Percentiles rank a stretch among this genome's conserved stretches.
Evolutionary conservation across 192 early-diverging fungal species (phyloP).

Genomic region (Umbelopsis vinacea): DNA sequence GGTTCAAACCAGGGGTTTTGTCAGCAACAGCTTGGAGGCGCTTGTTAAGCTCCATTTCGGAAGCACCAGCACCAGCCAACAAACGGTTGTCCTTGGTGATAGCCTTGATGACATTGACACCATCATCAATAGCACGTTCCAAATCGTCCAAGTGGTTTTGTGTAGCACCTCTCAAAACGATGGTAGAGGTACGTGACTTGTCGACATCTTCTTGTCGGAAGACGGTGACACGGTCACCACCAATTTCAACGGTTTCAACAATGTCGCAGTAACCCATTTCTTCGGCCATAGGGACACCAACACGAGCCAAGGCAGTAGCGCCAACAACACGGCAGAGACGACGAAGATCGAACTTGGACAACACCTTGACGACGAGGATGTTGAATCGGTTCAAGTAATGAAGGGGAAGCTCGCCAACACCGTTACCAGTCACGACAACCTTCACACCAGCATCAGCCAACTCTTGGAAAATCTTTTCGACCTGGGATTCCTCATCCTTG

Average conservation of each 20-base stretch:
- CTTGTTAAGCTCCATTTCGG: constrained; percentile 91
- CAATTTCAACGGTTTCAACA: constrained; percentile 96
- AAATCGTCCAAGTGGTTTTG: constrained; percentile 95
- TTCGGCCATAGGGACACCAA: constrained; percentile 92
- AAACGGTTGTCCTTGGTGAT: constrained; percentile 83
- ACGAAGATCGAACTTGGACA: constrained; percentile 96
- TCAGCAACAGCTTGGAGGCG: constrained; percentile 79
- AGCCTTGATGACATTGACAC: constrained; percentile 96
- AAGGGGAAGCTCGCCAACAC: constrained; percentile 90
- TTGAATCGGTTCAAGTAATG: constrained; percentile 94
- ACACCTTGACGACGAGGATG: constrained; percentile 88
- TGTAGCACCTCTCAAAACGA: constrained; percentile 96
- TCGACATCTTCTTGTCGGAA: constrained; percentile 90
- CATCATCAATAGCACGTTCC: constrained; percentile 97
- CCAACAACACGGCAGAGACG: constrained; percentile 92
- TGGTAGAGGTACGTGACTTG: constrained; percentile 86
- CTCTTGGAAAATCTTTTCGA: constrained; percentile 87
- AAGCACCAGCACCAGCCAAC: constrained; percentile 91
- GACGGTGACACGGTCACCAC: constrained; percentile 96
- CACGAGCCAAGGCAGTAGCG: constrained; percentile 89
- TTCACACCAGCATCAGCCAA: constrained; percentile 90
- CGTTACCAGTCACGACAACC: constrained; percentile 88
- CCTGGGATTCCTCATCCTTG: constrained; percentile 92
- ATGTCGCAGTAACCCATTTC: constrained; percentile 98
- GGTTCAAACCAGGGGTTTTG: constrained; percentile 92